Evolutionary conservation across 805 yeast species (phyloP), one percentile per base, ranked within the genome.

Genomic region (Yamadazyma insecticola): DNA sequence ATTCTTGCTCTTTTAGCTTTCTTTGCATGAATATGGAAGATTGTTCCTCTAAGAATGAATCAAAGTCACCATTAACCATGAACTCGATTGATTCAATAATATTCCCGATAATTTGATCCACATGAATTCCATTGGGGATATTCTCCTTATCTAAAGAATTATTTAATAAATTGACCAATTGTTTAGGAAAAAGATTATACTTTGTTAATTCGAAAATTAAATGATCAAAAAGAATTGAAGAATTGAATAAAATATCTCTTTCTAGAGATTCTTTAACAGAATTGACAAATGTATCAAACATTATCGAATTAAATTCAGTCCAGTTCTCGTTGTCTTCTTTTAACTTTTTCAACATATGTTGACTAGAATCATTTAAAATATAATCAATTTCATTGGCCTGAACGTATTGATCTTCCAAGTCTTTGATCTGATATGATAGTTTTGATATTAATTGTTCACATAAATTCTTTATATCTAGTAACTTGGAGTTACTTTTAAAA

Each of bases 261-360:
- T 78, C 78, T 3, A 75, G 53, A 0, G 66, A 50, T 15, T 72
- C 75, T 20, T 63, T 67, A 21, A 80, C 50, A 18, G 65, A 47
- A 1, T 55, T 51, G 4, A 76, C 47, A 27, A 63, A 53, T 2
- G 55, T 46, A 11, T 71, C 66, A 34, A 70, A 74, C 1, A 64
- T 36, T 2, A 48, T 32, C 3, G 70, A 56, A 49, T 76, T 75
- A 19, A 49, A 44, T 0, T 59, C 63, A 11, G 60, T 43, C 88
- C 89, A 82, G 4, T 69, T 58, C 20, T 76, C 81, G n/a, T n/a
- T n/a, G 43, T 70, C 50, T 32, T 78, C 81, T 23, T 59, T 47
- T 13, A 81, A 50, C 32, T 66, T 65, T 20, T 57, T 55, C n/a
- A 73, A 44, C 4, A 73, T 62, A n/a, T 63, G 67, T 4, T 53